phyloP scores from a whole-genome alignment of 768 basidiomycete genomes.

The Mycena capillaripes region DNA sequence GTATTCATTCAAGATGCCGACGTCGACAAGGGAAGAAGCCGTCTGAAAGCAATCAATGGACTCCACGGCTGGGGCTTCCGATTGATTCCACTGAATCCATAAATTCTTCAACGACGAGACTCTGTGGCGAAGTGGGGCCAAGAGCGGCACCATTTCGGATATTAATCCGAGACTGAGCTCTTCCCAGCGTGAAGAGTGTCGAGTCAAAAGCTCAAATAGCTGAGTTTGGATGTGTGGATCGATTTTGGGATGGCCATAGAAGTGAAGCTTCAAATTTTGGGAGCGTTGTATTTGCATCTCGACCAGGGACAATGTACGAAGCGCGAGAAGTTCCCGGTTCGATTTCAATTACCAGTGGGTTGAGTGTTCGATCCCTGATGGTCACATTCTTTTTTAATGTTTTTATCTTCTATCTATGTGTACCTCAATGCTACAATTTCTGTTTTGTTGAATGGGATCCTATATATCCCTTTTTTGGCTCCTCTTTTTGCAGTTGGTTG shows the following conservation, averaged over 20 bases:
- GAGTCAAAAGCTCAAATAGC: not conserved
- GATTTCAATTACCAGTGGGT: not conserved
- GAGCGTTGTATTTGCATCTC: not conserved
- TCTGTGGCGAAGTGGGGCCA: not conserved
- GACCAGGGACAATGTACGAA: not conserved
- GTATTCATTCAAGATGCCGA: no score
- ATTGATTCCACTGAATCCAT: not conserved
- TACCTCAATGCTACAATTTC: not conserved
- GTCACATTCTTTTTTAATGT: not conserved
- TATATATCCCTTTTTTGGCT: no score
- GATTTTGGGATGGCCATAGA: not conserved
- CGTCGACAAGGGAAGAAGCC: not conserved
- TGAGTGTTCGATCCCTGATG: not conserved
- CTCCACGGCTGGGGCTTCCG: not conserved
- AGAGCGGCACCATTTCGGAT: not conserved
- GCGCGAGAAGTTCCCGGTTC: not conserved
- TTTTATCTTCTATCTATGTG: not conserved
- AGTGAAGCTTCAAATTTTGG: not conserved
- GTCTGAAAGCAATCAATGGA: not conserved
- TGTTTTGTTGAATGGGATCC: no score
- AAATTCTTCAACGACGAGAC: no score
- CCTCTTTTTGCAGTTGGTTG: no score
- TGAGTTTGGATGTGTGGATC: not conserved
- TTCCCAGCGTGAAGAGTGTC: slow-evolving; percentile 7
- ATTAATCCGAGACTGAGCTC: slow-evolving; percentile 8